phyloP scores from a whole-genome alignment of 1,284 basidiomycete species.

The Trichosporon asahii region DNA sequence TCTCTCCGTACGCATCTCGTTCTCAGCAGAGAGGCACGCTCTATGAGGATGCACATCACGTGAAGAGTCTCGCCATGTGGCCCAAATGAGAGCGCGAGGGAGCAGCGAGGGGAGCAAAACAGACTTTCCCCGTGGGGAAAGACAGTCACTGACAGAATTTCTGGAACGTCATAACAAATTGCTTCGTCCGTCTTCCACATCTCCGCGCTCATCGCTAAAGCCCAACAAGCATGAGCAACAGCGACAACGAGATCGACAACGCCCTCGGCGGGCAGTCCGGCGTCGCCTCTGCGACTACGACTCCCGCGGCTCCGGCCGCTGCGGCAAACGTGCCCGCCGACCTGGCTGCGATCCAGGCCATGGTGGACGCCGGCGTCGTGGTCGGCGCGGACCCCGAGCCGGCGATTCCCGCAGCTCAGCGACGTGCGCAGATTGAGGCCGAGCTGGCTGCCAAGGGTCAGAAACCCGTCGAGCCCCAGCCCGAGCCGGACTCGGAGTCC shows the following conservation, averaged over 20 bases:
- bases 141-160: slow-evolving; percentile 2
- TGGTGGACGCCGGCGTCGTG: slow-evolving; percentile 43
- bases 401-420: slow-evolving; percentile 37
- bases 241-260: background rate
- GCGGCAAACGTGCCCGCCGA: slow-evolving; percentile 24
- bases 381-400: slow-evolving; percentile 40
- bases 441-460: slow-evolving; percentile 23
- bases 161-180: background rate
- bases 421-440: slow-evolving; percentile 37
- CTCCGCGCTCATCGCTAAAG: too few relatives aligned
- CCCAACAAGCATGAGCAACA: background rate
- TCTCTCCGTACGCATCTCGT: background rate
- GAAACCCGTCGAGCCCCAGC: slow-evolving; percentile 17
- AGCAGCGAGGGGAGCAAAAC: background rate
- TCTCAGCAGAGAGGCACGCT: background rate
- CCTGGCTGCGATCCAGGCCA: slow-evolving; percentile 43
- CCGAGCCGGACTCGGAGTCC: slow-evolving; percentile 26
- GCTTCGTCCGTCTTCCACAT: background rate
- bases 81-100: background rate
- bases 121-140: background rate
- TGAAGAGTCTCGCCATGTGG: background rate
- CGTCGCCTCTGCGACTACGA: background rate
- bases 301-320: background rate
- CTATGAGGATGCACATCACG: too few relatives aligned
- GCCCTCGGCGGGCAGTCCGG: background rate